Base-by-base conservation (phyloP, 2,329 filamentous ascomycete species). In the Fusarium algeriense region DNA sequence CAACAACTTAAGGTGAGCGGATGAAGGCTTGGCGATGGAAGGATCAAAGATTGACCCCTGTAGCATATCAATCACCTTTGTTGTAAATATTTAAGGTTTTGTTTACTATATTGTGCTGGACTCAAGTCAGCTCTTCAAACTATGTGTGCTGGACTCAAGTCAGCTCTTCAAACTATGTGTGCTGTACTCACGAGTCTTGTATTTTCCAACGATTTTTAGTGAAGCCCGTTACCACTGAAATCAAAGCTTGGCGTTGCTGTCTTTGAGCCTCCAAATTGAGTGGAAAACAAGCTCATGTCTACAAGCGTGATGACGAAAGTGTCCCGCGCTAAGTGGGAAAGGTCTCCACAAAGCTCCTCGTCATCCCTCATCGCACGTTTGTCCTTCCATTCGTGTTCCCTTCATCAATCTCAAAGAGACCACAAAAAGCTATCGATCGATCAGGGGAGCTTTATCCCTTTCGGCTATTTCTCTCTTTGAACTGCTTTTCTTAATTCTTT, bases 211-310 rank as follows among this genome's bases (percentile, higher is more conserved):
- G 8, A 26, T 32, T 14, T 40, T 26, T 12, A 61, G 20, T n/a
- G 17, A 20, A 8, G 30, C 20, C 38, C 32, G 8, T 52, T 37
- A 19, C 26, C 20, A 52, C 48, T 12, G 19, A 17, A 28, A 38
- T 38, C 20, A 26, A 17, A 38, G 32, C 12, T 13, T 28, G 20
- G 34, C 34, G 30, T 26, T 52, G 48, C 48, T 62, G n/a, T 40
- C n/a, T 46, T 45, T 63, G 45, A 70, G 67, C 69, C 61, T 71
- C 46, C 13, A 54, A 46, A 48, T 61, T 35, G 28, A 46, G 43
- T 57, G 41, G 48, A 63, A 71, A 71, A 71, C 69, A 71, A 71
- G 69, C 69, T 73, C 69, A 72, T 66, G n/a, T 57, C 60, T 57
- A 41, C 38, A 71, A 46, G 69, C 56, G 53, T 67, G 53, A 71